Percentiles rank a stretch among this genome's conserved stretches.
Evolutionary conservation across 2,329 filamentous ascomycete species (phyloP).

Genomic region (Teratosphaeria gauchensis): DNA sequence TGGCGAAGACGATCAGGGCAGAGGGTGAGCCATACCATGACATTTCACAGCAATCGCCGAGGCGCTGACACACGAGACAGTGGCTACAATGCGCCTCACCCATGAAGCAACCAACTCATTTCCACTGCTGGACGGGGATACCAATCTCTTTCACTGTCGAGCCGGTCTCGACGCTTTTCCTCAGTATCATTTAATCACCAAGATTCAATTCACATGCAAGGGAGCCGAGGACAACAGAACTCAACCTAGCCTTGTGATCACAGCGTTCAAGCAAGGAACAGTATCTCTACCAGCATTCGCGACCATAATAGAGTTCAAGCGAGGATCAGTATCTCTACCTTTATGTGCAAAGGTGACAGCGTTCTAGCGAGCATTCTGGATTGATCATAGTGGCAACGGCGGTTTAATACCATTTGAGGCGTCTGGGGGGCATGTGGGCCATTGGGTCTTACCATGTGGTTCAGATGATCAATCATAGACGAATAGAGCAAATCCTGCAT

Average conservation of each 20-base stretch:
- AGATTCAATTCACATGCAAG: too few species aligned
- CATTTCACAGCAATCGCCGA: neutral
- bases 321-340: neutral
- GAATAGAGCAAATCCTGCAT: too few species aligned
- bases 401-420: too few species aligned
- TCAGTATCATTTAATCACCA: neutral
- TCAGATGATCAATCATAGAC: too few species aligned
- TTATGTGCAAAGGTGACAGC: neutral
- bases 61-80: constrained; percentile 4
- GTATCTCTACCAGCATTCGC: neutral
- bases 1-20: constrained; percentile 17
- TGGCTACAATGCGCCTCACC: constrained; percentile 12
- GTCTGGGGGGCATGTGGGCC: neutral
- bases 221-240: too few species aligned
- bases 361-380: constrained; percentile 1
- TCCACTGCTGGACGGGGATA: neutral
- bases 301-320: constrained; percentile 7
- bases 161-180: neutral
- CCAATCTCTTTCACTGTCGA: neutral
- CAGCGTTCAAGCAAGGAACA: constrained; percentile 5
- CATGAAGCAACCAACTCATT: neutral
- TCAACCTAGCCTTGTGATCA: neutral
- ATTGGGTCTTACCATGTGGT: too few species aligned
- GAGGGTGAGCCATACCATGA: constrained; percentile 13
- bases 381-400: neutral